Evolutionary conservation across 768 basidiomycete genomes (phyloP).

Genomic region (Jaapia argillacea): DNA sequence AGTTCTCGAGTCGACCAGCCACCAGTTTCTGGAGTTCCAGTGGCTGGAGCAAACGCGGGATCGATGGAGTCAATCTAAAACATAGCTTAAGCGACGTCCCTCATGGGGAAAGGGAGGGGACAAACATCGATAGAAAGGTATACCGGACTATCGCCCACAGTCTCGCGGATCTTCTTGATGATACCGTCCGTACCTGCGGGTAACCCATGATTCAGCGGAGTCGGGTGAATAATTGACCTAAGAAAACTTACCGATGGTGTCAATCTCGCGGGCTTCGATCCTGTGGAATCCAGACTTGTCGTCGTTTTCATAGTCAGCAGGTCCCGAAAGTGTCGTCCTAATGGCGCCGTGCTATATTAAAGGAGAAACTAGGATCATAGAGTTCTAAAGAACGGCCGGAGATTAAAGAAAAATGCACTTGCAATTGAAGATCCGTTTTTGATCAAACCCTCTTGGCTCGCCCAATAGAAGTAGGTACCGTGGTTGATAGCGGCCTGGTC

Average conservation of each 20-base stretch:
- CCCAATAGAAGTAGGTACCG: slow-evolving; percentile 89
- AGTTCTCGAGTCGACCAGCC: slow-evolving; percentile 81
- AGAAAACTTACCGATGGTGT: slow-evolving; percentile 49
- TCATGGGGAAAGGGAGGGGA: slow-evolving; percentile 5
- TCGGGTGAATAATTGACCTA: background rate
- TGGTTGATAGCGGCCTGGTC: slow-evolving; percentile 73
- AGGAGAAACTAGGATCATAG: slow-evolving; percentile 69
- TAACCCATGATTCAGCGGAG: background rate
- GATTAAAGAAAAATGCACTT: slow-evolving; percentile 41
- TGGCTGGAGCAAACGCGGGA: slow-evolving; percentile 75
- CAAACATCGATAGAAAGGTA: slow-evolving; percentile 73
- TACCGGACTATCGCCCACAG: slow-evolving; percentile 65
- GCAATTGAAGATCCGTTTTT: slow-evolving; percentile 72
- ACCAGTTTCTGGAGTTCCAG: slow-evolving; percentile 79
- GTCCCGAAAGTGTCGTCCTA: slow-evolving; percentile 71
- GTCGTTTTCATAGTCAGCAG: slow-evolving; percentile 70
- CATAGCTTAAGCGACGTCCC: background rate
- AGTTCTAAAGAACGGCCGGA: slow-evolving; percentile 15
- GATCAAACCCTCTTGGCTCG: slow-evolving; percentile 73
- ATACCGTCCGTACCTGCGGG: slow-evolving; percentile 59
- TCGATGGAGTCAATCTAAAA: slow-evolving; percentile 68
- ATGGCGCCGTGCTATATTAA: slow-evolving; percentile 74
- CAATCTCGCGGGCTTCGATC: slow-evolving; percentile 80
- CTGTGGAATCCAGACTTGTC: slow-evolving; percentile 71
- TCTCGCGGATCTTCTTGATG: slow-evolving; percentile 68